Conservation (phyloP, 2,329 filamentous ascomycete genomes). For the Clonostachys chloroleuca region DNA sequence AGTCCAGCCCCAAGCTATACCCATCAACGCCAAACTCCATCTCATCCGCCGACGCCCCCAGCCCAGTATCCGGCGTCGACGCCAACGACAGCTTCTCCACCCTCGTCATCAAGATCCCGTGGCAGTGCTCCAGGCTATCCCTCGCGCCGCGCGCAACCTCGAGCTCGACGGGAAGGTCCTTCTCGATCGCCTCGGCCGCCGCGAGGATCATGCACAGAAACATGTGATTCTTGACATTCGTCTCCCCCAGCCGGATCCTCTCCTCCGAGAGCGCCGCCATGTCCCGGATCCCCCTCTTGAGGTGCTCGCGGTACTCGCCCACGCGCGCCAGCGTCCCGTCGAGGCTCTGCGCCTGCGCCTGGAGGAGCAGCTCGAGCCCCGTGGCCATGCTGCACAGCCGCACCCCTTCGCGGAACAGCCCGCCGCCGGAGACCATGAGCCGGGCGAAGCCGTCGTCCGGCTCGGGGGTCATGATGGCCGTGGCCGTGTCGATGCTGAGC, state of each 20-base stretch:
- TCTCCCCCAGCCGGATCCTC: conserved; percentile 31
- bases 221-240: conserved; percentile 36
- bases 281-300: conserved; percentile 15
- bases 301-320: conserved; percentile 12
- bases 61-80: too few species aligned
- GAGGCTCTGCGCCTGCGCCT: conserved; percentile 15
- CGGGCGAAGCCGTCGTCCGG: conserved; percentile 26
- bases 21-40: too few species aligned
- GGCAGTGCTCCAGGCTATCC: too few species aligned
- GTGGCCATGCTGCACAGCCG: conserved; percentile 23
- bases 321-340: conserved; percentile 20
- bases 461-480: conserved; percentile 26
- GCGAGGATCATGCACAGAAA: conserved; percentile 31
- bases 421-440: conserved; percentile 28
- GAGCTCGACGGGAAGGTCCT: too few species aligned
- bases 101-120: too few species aligned
- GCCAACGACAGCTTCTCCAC: too few species aligned
- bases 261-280: conserved; percentile 17
- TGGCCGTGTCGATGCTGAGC: conserved; percentile 35
- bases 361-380: conserved; percentile 27
- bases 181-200: conserved; percentile 14
- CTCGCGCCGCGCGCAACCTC: too few species aligned
- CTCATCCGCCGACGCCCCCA: too few species aligned
- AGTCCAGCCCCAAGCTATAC: too few species aligned
- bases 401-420: conserved; percentile 34